Conservation (phyloP, 441 rosid genomes). For the Mallotus japonicus region DNA sequence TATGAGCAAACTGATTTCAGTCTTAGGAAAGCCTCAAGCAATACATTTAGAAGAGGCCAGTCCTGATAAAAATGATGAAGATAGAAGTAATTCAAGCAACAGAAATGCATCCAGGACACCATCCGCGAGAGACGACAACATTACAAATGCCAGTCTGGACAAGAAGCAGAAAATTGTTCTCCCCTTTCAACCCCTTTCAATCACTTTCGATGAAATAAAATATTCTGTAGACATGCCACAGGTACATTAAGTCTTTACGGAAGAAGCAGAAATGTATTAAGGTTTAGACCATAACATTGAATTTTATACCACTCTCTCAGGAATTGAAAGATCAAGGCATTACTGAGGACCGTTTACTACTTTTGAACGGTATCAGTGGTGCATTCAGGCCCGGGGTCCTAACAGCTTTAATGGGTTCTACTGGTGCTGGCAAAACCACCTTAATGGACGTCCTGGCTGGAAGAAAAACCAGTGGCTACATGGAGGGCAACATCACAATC, state of each 20-base stretch:
- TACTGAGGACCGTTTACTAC: slow-evolving; percentile 44
- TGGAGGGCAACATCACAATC: slow-evolving; percentile 47
- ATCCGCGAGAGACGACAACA: slow-evolving; percentile 32
- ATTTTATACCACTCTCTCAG: slow-evolving; percentile 28
- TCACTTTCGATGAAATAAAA: slow-evolving; percentile 53
- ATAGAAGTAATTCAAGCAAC: slow-evolving; percentile 20
- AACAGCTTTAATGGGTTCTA: slow-evolving; percentile 68
- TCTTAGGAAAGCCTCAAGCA: slow-evolving; percentile 59
- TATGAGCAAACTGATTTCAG: slow-evolving; percentile 37
- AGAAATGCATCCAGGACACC: slow-evolving; percentile 29
- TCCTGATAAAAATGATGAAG: slow-evolving; percentile 41
- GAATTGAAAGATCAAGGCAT: slow-evolving; percentile 65
- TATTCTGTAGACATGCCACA: slow-evolving; percentile 66
- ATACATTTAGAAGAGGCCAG: slow-evolving; percentile 43
- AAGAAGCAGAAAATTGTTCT: slow-evolving; percentile 57
- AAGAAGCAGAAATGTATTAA: no score
- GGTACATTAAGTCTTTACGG: slow-evolving; percentile 28
- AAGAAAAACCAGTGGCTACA: slow-evolving; percentile 71
- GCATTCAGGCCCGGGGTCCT: slow-evolving; percentile 71
- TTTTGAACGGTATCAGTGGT: slow-evolving; percentile 64
- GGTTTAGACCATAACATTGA: neutral
- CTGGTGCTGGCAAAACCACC: slow-evolving; percentile 81
- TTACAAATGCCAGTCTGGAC: slow-evolving; percentile 24
- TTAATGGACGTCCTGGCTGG: slow-evolving; percentile 77
- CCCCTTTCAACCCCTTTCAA: slow-evolving; percentile 61